phyloP scores from a whole-genome alignment of 1,139 yeast genomes.

The Kluyveromyces marxianus region DNA sequence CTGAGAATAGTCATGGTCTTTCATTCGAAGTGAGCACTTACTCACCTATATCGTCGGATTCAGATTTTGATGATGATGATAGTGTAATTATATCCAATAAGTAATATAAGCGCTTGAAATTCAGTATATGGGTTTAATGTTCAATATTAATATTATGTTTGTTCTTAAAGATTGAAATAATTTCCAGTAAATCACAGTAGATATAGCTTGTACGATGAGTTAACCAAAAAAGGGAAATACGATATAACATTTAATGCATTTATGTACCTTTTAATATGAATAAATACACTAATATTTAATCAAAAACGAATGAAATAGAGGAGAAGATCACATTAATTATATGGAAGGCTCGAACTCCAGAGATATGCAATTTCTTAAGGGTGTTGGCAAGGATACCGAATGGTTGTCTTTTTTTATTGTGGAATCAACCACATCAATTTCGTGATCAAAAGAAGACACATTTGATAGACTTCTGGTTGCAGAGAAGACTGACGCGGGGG shows the following conservation, averaged over 20 bases:
- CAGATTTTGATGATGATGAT: slow-evolving; percentile 5
- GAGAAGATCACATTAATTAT: background rate
- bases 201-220: too few species aligned
- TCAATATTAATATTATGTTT: too few species aligned
- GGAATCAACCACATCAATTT: background rate
- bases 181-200: too few species aligned
- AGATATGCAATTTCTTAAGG: background rate
- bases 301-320: background rate
- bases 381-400: background rate
- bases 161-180: too few species aligned
- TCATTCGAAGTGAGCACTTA: background rate
- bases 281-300: too few species aligned
- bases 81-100: slow-evolving; percentile 1
- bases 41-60: slow-evolving; percentile 1
- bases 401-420: background rate
- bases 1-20: background rate
- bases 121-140: too few species aligned
- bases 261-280: too few species aligned
- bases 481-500: slow-evolving; percentile 5
- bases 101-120: background rate
- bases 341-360: background rate
- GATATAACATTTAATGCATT: too few species aligned
- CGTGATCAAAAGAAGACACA: slow-evolving; percentile 1
- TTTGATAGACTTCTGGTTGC: slow-evolving; percentile 3
- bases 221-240: too few species aligned